A percentile compares a stretch with the other conserved stretches of the same genome.
Conservation (phyloP, 139 green algal genomes). For the Chlamydomonas sp. region DNA sequence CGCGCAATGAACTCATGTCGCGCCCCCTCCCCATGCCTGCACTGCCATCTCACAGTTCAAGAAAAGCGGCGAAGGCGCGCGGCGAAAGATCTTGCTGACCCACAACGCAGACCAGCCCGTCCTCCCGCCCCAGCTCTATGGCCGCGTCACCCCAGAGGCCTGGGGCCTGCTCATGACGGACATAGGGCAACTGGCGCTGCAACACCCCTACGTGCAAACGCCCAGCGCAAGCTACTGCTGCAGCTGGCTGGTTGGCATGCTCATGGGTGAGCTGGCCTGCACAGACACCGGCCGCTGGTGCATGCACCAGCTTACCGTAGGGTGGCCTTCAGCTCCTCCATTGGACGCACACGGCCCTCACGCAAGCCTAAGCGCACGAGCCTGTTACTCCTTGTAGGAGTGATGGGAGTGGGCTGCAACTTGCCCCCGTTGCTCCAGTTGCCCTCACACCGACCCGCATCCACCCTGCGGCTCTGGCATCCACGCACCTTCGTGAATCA, state of each 20-base stretch:
- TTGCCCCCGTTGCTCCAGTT: no score
- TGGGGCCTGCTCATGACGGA: constrained; percentile 30
- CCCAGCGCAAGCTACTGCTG: neutral
- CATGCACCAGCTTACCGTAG: neutral
- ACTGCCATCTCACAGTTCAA: constrained; percentile 8
- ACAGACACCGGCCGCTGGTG: neutral
- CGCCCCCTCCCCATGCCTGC: no score
- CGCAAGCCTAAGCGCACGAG: no score
- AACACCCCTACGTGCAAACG: constrained; percentile 5
- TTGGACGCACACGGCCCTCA: no score
- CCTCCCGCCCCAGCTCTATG: constrained; percentile 19
- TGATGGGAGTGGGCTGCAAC: no score
- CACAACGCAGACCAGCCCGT: neutral
- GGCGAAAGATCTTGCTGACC: neutral
- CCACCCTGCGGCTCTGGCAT: neutral
- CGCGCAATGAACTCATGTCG: neutral
- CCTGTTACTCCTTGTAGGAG: no score
- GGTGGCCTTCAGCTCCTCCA: neutral
- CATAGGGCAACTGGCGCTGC: neutral
- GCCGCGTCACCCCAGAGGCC: constrained; percentile 2
- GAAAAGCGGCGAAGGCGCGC: neutral
- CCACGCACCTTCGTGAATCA: neutral
- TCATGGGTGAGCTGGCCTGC: neutral
- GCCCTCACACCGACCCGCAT: neutral
- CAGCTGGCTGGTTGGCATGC: neutral